Evolutionary conservation across 1,139 yeast species (phyloP), one percentile per base, ranked within the genome.

Genomic region (Candida mesenterica): DNA sequence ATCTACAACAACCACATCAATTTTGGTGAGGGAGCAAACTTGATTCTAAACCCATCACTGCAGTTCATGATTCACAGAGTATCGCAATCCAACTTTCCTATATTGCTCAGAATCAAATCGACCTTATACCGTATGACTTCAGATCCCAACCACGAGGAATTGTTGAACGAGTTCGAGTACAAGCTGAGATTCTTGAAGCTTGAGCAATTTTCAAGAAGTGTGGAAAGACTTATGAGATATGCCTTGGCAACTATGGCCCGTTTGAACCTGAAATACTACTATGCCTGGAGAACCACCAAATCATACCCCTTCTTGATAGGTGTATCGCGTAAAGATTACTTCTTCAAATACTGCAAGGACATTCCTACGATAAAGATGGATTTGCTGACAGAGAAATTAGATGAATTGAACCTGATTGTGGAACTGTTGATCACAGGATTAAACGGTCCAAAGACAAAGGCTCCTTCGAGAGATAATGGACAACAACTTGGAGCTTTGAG

Each of bases 251-350:
- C 61, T 0, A 37, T 65, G 40, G 52, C 63, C 3, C 50, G 55
- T 25, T 50, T 61, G 32, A 63, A 69, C 39, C 57, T 55, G 31
- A 46, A 72, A 34, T 69, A 69, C 42, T 69, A 65, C 43, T 65
- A 62, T 48, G 72, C 75, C 1, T 69, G 75, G 75, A 57, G 69
- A 45, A 53, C 65, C 2, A 53, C 64, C 8, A 68, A 65, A 40
- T 62, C 67, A 2, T 67, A 65, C 34, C 47, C 52, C 4, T 64
- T 52, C 32, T 36, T 67, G 13, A 39, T 64, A 19, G 50, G 48
- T 10, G 40, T 55, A 4, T 41, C 58, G 4, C 43, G 45, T 2
- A 45, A 53, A 3, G 53, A 58, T 34, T 61, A 56, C 2, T 67
- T 66, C 38, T 68, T 66, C 42, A 52, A 52, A 13, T 51, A 53